phyloP scores from a whole-genome alignment of 2,329 filamentous ascomycete species.

The Chrysosporium keratinophilum region DNA sequence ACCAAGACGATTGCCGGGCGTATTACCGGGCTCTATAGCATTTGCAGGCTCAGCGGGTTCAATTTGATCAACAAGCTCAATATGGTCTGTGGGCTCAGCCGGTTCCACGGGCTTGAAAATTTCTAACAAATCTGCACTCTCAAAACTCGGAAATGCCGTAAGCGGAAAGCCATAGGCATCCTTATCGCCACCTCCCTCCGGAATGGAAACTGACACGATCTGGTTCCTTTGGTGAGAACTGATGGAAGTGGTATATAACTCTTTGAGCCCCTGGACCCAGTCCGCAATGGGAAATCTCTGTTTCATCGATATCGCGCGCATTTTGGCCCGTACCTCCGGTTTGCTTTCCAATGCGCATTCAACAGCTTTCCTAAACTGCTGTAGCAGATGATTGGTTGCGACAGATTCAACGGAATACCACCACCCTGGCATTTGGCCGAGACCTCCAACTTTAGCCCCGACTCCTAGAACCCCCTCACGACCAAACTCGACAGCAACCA shows the following conservation, averaged over 20 bases:
- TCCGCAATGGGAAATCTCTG: constrained; percentile 58
- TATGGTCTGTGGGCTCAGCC: too few relatives aligned
- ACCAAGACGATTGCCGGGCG: not conserved
- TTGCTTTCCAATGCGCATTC: constrained; percentile 51
- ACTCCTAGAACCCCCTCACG: constrained; percentile 58
- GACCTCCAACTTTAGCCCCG: constrained; percentile 54
- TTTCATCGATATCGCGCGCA: constrained; percentile 55
- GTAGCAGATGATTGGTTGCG: constrained; percentile 51
- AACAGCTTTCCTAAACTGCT: constrained; percentile 56
- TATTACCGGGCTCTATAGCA: not conserved
- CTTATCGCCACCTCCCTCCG: not conserved
- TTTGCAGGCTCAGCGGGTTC: not conserved
- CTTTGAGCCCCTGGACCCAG: constrained; percentile 56
- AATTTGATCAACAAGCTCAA: not conserved
- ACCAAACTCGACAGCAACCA: constrained; percentile 60
- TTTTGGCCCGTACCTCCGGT: constrained; percentile 46
- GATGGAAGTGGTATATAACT: constrained; percentile 51
- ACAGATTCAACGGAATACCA: constrained; percentile 60
- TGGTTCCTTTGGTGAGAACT: constrained; percentile 43
- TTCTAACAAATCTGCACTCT: too few relatives aligned
- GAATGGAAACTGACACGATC: not conserved
- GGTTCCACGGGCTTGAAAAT: too few relatives aligned
- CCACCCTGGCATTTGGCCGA: constrained; percentile 62
- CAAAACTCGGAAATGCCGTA: too few relatives aligned
- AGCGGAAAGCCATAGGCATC: not conserved